phyloP scores from a whole-genome alignment of 805 yeast species.

The Suhomyces emberorum region DNA sequence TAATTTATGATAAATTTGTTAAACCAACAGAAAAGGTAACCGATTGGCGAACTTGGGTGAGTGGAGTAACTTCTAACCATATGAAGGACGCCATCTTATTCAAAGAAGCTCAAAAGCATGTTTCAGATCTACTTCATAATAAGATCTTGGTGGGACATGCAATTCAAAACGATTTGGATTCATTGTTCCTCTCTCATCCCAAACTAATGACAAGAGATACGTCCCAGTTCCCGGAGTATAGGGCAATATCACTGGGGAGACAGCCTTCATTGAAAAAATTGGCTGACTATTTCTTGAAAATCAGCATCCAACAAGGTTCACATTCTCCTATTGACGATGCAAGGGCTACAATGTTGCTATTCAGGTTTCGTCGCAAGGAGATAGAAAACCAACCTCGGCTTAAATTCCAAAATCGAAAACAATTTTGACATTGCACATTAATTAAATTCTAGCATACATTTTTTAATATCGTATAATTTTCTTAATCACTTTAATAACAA shows the following conservation, averaged over 20 bases:
- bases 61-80: conserved; percentile 73
- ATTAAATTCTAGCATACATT: too few relatives aligned
- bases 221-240: conserved; percentile 55
- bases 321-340: conserved; percentile 94
- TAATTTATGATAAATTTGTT: conserved; percentile 70
- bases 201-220: conserved; percentile 68
- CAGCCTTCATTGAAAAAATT: conserved; percentile 72
- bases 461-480: too few relatives aligned
- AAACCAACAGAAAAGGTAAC: conserved; percentile 72
- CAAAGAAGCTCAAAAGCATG: conserved; percentile 60
- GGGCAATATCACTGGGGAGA: conserved; percentile 59
- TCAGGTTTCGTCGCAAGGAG: conserved; percentile 56
- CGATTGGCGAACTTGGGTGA: conserved; percentile 91
- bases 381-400: conserved; percentile 43
- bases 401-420: too few relatives aligned
- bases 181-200: conserved; percentile 68
- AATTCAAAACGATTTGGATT: conserved; percentile 70
- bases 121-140: conserved; percentile 49
- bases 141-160: conserved; percentile 82
- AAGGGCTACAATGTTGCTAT: conserved; percentile 80
- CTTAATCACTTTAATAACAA: not conserved
- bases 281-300: conserved; percentile 50
- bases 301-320: conserved; percentile 66
- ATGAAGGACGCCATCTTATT: conserved; percentile 68
- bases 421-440: too few relatives aligned